phyloP scores from a whole-genome alignment of 1,284 basidiomycete genomes.

The Fomitiporia mediterranea region DNA sequence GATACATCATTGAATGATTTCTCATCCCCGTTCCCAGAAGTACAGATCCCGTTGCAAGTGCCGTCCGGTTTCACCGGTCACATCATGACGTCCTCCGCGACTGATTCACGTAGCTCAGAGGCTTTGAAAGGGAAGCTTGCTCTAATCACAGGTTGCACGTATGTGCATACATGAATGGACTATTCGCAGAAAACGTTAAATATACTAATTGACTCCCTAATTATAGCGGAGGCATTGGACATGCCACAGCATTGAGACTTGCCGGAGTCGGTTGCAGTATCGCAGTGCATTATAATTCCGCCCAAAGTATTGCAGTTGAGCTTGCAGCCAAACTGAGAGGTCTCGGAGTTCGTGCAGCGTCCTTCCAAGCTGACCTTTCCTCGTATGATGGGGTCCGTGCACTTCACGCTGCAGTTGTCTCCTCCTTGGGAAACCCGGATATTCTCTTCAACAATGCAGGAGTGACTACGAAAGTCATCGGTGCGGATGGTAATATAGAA shows the following conservation, averaged over 20 bases:
- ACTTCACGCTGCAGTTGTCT: conserved; percentile 40
- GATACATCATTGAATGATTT: too few relatives aligned
- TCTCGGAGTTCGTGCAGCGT: conserved; percentile 34
- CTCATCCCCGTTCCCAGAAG: too few relatives aligned
- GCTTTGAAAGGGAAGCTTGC: conserved; percentile 32
- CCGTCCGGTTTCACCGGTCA: too few relatives aligned
- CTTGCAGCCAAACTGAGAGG: conserved; percentile 36
- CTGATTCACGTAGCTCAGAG: not conserved
- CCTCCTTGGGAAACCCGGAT: conserved; percentile 43
- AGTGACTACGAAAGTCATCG: conserved; percentile 38
- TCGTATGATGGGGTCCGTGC: conserved; percentile 40
- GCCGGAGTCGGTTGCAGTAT: conserved; percentile 44
- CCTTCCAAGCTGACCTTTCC: conserved; percentile 45
- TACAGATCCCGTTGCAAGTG: too few relatives aligned
- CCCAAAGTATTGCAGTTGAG: conserved; percentile 31
- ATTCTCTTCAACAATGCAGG: conserved; percentile 52
- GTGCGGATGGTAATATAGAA: conserved; percentile 42
- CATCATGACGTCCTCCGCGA: too few relatives aligned
- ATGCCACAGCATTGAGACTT: conserved; percentile 42
- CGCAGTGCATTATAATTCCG: conserved; percentile 46
- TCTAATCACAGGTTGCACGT: conserved; percentile 37
- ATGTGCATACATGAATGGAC: conserved; percentile 18
- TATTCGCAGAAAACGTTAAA: conserved; percentile 16
- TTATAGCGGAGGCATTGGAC: conserved; percentile 47
- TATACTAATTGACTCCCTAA: conserved; percentile 30